These are phyloP conservation scores for Mitragyna speciosa DNA, from an alignment of 257 asterid genomes.

Conservation along the genomic window DNA sequence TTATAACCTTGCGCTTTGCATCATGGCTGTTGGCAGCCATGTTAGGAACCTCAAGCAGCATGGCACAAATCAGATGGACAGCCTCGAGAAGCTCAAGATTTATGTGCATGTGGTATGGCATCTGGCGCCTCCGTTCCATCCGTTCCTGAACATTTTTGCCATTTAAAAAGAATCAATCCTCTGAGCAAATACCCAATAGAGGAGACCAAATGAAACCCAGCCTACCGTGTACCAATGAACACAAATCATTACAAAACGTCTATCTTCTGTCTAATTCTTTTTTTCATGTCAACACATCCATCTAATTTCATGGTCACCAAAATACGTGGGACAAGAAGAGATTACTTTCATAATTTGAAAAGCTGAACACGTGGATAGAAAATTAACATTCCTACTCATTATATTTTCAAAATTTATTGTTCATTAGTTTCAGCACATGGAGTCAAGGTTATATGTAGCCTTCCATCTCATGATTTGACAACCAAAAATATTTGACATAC, in stretches of 20 bases:
- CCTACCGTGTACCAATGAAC: neutral
- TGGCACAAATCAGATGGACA: constrained; percentile 85
- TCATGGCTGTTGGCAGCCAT: constrained; percentile 91
- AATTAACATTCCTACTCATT: neutral
- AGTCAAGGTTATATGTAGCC: neutral
- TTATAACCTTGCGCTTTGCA: constrained; percentile 74
- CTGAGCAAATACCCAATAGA: neutral
- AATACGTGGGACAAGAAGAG: neutral
- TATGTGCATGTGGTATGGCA: constrained; percentile 99
- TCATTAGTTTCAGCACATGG: neutral
- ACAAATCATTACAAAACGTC: neutral
- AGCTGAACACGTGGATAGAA: neutral
- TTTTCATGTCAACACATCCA: neutral
- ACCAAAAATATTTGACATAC: neutral
- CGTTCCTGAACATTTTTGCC: constrained; percentile 58
- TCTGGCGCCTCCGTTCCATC: constrained; percentile 89
- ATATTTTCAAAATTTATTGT: neutral
- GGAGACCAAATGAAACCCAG: constrained; percentile 2
- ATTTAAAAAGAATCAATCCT: constrained; percentile 1
- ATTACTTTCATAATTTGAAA: neutral
- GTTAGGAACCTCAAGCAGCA: constrained; percentile 95
- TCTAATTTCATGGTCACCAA: neutral
- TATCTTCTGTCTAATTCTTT: neutral
- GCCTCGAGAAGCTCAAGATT: constrained; percentile 98
- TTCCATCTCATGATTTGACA: neutral